Percentiles rank a stretch among this genome's conserved stretches.
These are phyloP conservation scores for Heritiera fomes DNA, from an alignment of 345 rosid species.

Conservation along the genomic window DNA sequence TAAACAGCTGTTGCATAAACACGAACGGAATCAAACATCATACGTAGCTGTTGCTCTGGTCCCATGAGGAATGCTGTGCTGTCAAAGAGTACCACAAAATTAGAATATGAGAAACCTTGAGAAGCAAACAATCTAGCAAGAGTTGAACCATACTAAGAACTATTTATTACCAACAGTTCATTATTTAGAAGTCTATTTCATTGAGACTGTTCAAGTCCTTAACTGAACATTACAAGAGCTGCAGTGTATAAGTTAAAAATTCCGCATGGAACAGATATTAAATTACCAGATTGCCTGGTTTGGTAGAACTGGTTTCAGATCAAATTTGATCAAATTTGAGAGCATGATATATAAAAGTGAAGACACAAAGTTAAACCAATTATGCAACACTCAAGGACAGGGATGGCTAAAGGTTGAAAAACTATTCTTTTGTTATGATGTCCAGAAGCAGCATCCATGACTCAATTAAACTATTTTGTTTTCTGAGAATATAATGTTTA, in stretches of 20 bases:
- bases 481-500: not conserved
- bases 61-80: conserved; percentile 98
- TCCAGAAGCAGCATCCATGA: conserved; percentile 1
- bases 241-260: not conserved
- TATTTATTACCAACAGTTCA: not conserved
- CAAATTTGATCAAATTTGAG: not conserved
- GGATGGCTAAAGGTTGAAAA: not conserved
- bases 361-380: conserved; percentile 4
- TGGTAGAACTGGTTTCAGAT: not conserved
- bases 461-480: not conserved
- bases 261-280: not conserved
- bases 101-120: conserved; percentile 23
- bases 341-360: not conserved
- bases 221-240: not conserved
- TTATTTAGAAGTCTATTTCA: not conserved
- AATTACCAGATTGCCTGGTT: not conserved
- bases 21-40: conserved; percentile 89
- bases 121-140: not conserved
- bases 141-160: not conserved
- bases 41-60: conserved; percentile 63
- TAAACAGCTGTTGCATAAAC: conserved; percentile 74
- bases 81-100: conserved; percentile 49
- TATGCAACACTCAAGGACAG: not conserved
- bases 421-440: conserved; percentile 2
- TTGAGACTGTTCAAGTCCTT: not conserved